A percentile compares a stretch with the other conserved stretches of the same genome.
phyloP scores from a whole-genome alignment of 257 asterid species.

The Nicotiana otophora region DNA sequence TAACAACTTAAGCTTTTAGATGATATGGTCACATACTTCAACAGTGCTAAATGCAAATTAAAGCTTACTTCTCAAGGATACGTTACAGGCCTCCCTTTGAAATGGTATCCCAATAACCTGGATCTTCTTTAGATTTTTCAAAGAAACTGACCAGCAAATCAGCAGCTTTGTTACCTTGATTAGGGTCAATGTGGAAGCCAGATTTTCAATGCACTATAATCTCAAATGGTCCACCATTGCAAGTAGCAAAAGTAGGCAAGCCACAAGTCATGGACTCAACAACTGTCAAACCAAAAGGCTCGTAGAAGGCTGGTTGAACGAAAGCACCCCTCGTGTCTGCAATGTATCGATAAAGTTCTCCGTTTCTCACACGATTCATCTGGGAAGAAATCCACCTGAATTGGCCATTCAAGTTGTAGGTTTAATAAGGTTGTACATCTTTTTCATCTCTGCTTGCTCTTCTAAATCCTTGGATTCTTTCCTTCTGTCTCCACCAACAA shows the following conservation, averaged over 20 bases:
- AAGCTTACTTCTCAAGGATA: slow-evolving; percentile 11
- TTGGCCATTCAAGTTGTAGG: slow-evolving; percentile 17
- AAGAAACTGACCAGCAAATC: slow-evolving; percentile 10
- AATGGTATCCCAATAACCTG: slow-evolving; percentile 17
- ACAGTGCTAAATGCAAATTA: neutral
- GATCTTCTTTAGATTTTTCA: slow-evolving; percentile 15
- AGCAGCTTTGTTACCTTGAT: slow-evolving; percentile 9
- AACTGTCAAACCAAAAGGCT: slow-evolving; percentile 16
- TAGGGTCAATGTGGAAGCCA: slow-evolving; percentile 17
- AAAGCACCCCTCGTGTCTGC: slow-evolving; percentile 19
- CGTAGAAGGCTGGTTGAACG: slow-evolving; percentile 15
- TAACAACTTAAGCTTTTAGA: too few relatives aligned
- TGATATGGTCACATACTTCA: neutral
- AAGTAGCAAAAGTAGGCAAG: slow-evolving; percentile 16
- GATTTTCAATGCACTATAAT: slow-evolving; percentile 17
- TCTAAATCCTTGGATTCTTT: slow-evolving; percentile 19
- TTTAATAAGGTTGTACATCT: slow-evolving; percentile 15
- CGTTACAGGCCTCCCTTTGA: slow-evolving; percentile 13
- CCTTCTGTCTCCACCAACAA: slow-evolving; percentile 19
- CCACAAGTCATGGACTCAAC: slow-evolving; percentile 17
- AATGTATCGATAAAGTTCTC: slow-evolving; percentile 17
- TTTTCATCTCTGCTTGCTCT: slow-evolving; percentile 16
- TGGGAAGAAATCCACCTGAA: slow-evolving; percentile 21
- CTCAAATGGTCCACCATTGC: slow-evolving; percentile 19
- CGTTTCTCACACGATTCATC: slow-evolving; percentile 21